These are phyloP conservation scores for Staphylotrichum tortipilum DNA, from an alignment of 495 filamentous ascomycete species.

Conservation along the genomic window DNA sequence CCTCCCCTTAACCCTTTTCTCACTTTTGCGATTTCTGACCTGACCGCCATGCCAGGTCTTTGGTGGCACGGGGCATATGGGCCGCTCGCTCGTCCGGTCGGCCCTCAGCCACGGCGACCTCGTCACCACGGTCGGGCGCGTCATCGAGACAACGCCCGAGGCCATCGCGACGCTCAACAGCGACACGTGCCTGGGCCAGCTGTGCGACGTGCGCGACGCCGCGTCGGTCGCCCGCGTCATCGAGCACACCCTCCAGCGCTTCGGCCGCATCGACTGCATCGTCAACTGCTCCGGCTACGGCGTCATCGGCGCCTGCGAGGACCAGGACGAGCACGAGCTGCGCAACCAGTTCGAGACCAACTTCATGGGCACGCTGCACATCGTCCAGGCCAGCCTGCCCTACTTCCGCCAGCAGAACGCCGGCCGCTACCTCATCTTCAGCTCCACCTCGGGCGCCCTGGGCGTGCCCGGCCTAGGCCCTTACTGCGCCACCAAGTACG, in stretches of 20 bases:
- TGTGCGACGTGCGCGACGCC: constrained; percentile 83
- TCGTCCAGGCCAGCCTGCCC: constrained; percentile 79
- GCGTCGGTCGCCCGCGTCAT: constrained; percentile 68
- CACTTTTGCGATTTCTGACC: too few relatives aligned
- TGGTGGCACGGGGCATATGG: constrained; percentile 92
- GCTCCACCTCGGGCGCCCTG: constrained; percentile 76
- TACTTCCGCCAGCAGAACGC: constrained; percentile 70
- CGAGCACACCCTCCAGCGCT: constrained; percentile 56
- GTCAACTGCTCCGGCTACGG: constrained; percentile 89
- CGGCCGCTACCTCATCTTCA: constrained; percentile 88
- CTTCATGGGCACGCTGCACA: constrained; percentile 88
- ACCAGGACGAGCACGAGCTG: constrained; percentile 91
- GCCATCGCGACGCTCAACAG: constrained; percentile 55
- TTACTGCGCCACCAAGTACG: constrained; percentile 95
- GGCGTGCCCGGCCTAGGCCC: constrained; percentile 88
- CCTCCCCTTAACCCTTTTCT: not conserved
- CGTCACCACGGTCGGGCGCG: constrained; percentile 81
- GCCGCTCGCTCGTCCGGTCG: constrained; percentile 75
- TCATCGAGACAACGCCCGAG: constrained; percentile 67
- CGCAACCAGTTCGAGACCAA: constrained; percentile 96
- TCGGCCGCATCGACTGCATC: constrained; percentile 79
- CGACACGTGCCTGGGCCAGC: constrained; percentile 66
- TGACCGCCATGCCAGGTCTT: too few relatives aligned
- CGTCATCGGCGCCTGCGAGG: constrained; percentile 91
- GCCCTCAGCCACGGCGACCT: constrained; percentile 74